Base-by-base conservation (phyloP, 129 eudicot species). In the Mikania micrantha region DNA sequence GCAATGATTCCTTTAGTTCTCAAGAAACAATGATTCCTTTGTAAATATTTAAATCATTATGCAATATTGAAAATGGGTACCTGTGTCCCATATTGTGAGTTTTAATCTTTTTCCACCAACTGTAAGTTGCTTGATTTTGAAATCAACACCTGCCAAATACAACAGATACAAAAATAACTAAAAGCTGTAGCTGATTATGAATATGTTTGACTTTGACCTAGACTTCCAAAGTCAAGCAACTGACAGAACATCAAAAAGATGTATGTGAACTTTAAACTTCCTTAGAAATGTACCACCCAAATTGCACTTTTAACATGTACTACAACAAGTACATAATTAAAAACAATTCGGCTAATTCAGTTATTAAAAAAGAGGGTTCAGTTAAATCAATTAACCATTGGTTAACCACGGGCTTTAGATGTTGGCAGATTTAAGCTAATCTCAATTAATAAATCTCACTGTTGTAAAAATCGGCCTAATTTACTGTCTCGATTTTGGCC, bases 41-140 rank as follows among this genome's bases (percentile, higher is more conserved):
- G 42, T 60, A 31, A 60, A 12, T 60, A 48, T 36, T 45, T 29
- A 35, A n/a, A 35, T 35, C n/a, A 5, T 59, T 20, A 9, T 28
- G 40, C 20, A 19, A 45, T 54, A 45, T 60, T 8, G 11, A 28
- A 19, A 74, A 52, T 29, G 41, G 13, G 53, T 85, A 87, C 97
- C 97, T 1, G 97, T 90, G 78, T 90, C 97, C 97, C 97, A 90
- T 49, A 90, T 90, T n/a, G 95, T 87, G 61, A 90, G 92, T 82
- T 90, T 90, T 81, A 87, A 44, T 79, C 72, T 87, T 74, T 87
- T 90, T 59, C 85, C 97, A 17, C 95, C 85, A 67, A 87, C 95
- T 35, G 83, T 80, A 36, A 87, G 76, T 64, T 68, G 74, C 80
- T 90, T 90, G 82, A 90, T 81, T 76, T 90, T 90, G 60, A 90